Evolutionary conservation across 352 stramenopile species (phyloP), one percentile per base, ranked within the genome.

Genomic region (Globisporangium megalacanthum): DNA sequence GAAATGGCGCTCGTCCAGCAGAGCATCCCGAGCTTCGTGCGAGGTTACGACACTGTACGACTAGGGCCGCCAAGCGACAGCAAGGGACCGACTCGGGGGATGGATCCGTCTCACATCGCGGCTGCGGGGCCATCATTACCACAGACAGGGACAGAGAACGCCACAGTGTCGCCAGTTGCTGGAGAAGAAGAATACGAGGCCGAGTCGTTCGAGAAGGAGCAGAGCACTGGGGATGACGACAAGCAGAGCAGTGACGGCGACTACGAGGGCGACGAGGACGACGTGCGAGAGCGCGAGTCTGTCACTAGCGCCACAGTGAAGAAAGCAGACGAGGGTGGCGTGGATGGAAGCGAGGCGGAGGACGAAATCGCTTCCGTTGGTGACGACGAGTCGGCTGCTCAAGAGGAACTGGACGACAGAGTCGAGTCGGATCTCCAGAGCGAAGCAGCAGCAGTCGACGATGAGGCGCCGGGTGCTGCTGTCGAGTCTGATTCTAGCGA

Each of bases 181-280:
- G 36, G 17, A 1, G 50, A 61, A 4, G 52, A 68, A 15, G 62
- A 74, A 22, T 75, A 70, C 42, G 74, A 69, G 49, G 54, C 58
- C n/a, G 74, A 75, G 10, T 79, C 70, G 13, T 75, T 78, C 48
- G 70, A 79, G 35, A 46, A 54, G 31, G 64, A 61, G 6, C 52
- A 60, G 15, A 54, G 58, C 33, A 50, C 58, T 17, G 31, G 11
- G 9, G 25, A 46, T 31, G 42, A 47, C 17, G 29, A 44, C 6
- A 50, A 52, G 2, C 46, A 44, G 19, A 51, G n/a, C n/a, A 14
- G 22, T 20, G 44, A 17, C 8, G 44, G 19, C 10, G 22, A 10
- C n/a, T 29, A 20, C 20, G 29, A 46, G 1, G 35, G 55, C 8
- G 52, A 52, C 17, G 51, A 49, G 19, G 39, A 41, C 9, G 49